These are phyloP conservation scores for Triangularia verruculosa DNA, from an alignment of 2,329 filamentous ascomycete genomes.

Conservation along the genomic window DNA sequence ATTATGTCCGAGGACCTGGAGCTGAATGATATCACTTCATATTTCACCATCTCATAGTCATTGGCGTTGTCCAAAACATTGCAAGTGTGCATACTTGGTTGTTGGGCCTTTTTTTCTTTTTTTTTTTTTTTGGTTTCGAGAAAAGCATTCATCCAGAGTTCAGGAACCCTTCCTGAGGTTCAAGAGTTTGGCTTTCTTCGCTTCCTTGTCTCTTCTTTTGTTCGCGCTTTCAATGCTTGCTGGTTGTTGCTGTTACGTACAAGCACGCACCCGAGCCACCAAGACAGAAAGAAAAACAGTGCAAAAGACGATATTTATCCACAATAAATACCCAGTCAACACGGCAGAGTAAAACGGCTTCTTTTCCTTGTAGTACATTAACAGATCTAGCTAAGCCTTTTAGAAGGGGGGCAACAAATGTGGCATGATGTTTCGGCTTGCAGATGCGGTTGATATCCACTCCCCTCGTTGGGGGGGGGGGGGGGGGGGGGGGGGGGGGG, in stretches of 20 bases:
- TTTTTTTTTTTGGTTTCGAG: slow-evolving; percentile 6
- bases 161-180: too few relatives aligned
- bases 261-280: not conserved
- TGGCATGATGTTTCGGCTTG: not conserved
- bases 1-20: not conserved
- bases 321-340: too few relatives aligned
- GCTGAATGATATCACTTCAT: not conserved
- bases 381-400: not conserved
- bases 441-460: not conserved
- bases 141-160: too few relatives aligned
- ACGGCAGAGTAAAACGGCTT: not conserved
- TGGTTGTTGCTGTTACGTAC: not conserved
- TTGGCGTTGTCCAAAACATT: too few relatives aligned
- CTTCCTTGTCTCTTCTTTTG: not conserved
- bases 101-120: slow-evolving; percentile 11
- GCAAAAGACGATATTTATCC: not conserved
- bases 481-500: too few relatives aligned
- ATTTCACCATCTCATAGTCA: not conserved
- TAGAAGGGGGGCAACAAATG: not conserved
- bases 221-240: slow-evolving; percentile 6
- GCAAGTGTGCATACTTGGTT: not conserved
- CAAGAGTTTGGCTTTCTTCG: slow-evolving; percentile 3
- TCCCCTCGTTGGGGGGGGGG: too few relatives aligned
- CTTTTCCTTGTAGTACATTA: too few relatives aligned
- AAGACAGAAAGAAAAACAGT: not conserved